Evolutionary conservation across 1,284 basidiomycete genomes (phyloP).

Genomic region (Sporisorium scitamineum): DNA sequence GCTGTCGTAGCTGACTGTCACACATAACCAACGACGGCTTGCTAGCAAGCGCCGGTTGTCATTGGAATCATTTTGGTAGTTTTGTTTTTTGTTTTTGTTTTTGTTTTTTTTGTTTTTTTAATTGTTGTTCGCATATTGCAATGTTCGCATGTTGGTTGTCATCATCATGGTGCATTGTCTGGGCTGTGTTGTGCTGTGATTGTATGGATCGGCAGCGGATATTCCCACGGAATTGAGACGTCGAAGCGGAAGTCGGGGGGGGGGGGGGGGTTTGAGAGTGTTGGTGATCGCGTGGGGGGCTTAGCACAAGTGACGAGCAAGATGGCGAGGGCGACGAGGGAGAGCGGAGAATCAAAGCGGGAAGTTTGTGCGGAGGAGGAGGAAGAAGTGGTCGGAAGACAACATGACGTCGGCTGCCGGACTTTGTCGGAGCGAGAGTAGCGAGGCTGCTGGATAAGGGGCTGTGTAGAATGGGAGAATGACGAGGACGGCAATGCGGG

Average conservation of each 20-base stretch:
- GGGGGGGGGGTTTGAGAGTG: background rate
- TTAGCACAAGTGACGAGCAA: background rate
- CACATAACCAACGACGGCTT: background rate
- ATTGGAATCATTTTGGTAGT: background rate
- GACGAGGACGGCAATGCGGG: too few species aligned
- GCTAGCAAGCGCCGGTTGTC: background rate
- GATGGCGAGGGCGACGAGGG: background rate
- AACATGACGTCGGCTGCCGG: too few species aligned
- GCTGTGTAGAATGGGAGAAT: too few species aligned
- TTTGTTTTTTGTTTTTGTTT: background rate
- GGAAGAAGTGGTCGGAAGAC: too few species aligned
- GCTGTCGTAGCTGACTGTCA: conserved; percentile 18
- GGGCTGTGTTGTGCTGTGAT: background rate
- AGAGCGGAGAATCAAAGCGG: background rate
- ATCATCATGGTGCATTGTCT: background rate
- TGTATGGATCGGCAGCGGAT: too few species aligned
- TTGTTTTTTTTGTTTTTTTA: background rate
- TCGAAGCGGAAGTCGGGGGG: background rate
- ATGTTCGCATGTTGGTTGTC: background rate
- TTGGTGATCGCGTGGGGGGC: background rate
- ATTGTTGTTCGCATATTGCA: conserved; percentile 2
- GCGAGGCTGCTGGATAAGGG: too few species aligned
- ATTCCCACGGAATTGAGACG: too few species aligned
- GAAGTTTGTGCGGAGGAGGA: background rate
- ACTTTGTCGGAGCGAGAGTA: too few species aligned